Conservation (phyloP, 2,329 filamentous ascomycete genomes). For the Colletotrichum echinochloae region DNA sequence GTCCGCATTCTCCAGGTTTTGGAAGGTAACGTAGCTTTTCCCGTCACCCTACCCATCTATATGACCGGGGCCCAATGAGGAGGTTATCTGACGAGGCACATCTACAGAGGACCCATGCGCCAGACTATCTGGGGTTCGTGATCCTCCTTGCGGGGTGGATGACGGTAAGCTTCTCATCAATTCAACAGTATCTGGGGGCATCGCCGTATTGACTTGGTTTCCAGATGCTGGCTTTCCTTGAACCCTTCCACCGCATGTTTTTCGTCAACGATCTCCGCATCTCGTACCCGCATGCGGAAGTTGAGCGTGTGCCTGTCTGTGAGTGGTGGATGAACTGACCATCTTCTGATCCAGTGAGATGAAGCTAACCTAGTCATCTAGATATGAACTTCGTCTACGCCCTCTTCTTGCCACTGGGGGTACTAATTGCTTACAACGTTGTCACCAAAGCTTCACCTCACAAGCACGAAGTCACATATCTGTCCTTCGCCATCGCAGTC, state of each 20-base stretch:
- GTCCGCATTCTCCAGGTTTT: conserved; percentile 56
- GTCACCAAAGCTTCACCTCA: conserved; percentile 73
- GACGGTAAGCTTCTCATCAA: conserved; percentile 57
- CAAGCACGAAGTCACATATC: conserved; percentile 86
- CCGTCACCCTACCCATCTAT: conserved; percentile 10
- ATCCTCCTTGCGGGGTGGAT: conserved; percentile 77
- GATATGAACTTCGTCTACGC: conserved; percentile 85
- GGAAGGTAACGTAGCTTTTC: conserved; percentile 53
- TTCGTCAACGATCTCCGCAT: conserved; percentile 86
- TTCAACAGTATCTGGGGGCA: conserved; percentile 43
- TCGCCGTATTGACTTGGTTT: conserved; percentile 38
- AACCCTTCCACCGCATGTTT: conserved; percentile 96
- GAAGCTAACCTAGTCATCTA: conserved; percentile 45
- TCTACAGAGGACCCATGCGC: conserved; percentile 80
- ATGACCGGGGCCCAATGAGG: background rate
- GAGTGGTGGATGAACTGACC: conserved; percentile 56
- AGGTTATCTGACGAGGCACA: conserved; percentile 23
- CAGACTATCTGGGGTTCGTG: conserved; percentile 86
- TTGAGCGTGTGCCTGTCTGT: conserved; percentile 86
- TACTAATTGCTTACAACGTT: conserved; percentile 75
- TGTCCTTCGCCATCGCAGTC: conserved; percentile 83
- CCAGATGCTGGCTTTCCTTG: conserved; percentile 76
- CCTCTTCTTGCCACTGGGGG: conserved; percentile 74
- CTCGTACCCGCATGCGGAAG: conserved; percentile 85
- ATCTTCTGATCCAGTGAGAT: background rate